Conservation (phyloP, 2,329 filamentous ascomycete genomes). For the Trichophyton mentagrophytes region DNA sequence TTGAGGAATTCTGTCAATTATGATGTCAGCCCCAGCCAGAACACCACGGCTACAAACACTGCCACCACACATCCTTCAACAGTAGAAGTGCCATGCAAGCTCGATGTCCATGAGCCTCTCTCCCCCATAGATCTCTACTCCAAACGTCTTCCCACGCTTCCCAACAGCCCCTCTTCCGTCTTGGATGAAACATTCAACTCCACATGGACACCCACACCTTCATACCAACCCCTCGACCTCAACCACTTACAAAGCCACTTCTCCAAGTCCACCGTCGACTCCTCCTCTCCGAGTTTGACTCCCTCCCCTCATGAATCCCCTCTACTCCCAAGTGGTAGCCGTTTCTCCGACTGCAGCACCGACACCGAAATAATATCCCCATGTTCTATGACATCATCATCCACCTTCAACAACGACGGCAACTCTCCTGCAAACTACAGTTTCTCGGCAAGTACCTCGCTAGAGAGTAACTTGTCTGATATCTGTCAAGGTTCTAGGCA, state of each 20-base stretch:
- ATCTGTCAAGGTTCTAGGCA: not conserved
- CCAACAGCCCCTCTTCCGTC: slow-evolving; percentile 36
- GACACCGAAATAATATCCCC: slow-evolving; percentile 26
- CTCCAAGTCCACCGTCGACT: slow-evolving; percentile 26
- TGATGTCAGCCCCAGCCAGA: not conserved
- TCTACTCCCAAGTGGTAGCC: slow-evolving; percentile 22
- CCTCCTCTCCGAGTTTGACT: slow-evolving; percentile 14
- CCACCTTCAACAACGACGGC: slow-evolving; percentile 20
- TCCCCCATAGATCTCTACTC: slow-evolving; percentile 8
- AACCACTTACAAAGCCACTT: slow-evolving; percentile 31
- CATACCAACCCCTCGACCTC: slow-evolving; percentile 16
- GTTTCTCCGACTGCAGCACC: slow-evolving; percentile 30
- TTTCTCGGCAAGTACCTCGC: not conserved
- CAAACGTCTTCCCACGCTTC: slow-evolving; percentile 34
- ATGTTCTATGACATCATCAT: slow-evolving; percentile 26
- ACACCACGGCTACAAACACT: not conserved
- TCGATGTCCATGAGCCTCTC: not conserved
- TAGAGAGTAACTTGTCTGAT: not conserved
- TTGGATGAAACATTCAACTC: slow-evolving; percentile 25
- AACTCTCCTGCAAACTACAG: not conserved
- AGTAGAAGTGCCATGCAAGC: not conserved
- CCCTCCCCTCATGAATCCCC: slow-evolving; percentile 7
- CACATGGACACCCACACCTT: slow-evolving; percentile 16
- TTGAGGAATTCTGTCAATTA: not conserved
- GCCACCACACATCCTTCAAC: not conserved